phyloP scores from a whole-genome alignment of 2,329 filamentous ascomycete genomes.

The Fusarium mangiferae region DNA sequence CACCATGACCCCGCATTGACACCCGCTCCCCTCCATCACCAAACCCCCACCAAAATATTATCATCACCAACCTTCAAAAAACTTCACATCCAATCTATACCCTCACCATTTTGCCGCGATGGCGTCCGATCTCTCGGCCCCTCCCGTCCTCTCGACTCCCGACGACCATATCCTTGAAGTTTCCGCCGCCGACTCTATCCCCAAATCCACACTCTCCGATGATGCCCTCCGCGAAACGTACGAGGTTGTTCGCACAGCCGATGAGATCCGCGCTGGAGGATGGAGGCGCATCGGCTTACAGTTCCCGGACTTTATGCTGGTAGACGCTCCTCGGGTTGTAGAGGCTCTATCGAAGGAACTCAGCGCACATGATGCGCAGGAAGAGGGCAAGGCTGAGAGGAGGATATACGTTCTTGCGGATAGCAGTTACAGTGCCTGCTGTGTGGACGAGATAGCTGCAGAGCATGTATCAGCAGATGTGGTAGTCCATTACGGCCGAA shows the following conservation, averaged over 20 bases:
- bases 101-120: constrained; percentile 46
- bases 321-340: constrained; percentile 84
- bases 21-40: constrained; percentile 36
- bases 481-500: constrained; percentile 92
- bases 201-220: constrained; percentile 58
- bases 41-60: constrained; percentile 39
- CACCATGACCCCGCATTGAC: constrained; percentile 45
- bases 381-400: constrained; percentile 16
- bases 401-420: constrained; percentile 88
- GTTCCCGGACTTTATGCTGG: constrained; percentile 93
- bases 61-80: constrained; percentile 19
- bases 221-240: constrained; percentile 81
- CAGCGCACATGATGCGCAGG: constrained; percentile 8
- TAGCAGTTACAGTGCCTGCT: constrained; percentile 96
- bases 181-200: constrained; percentile 52
- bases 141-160: constrained; percentile 72
- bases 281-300: constrained; percentile 89
- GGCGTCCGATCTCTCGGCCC: constrained; percentile 59
- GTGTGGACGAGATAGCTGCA: constrained; percentile 95
- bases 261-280: constrained; percentile 75
- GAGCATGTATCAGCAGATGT: constrained; percentile 92
- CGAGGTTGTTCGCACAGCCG: constrained; percentile 83
- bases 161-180: constrained; percentile 68
- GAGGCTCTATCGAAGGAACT: constrained; percentile 58
- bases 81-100: neutral